These are phyloP conservation scores for Haplosporangium sp. DNA, from an alignment of 371 early-diverging fungal genomes.

Conservation along the genomic window DNA sequence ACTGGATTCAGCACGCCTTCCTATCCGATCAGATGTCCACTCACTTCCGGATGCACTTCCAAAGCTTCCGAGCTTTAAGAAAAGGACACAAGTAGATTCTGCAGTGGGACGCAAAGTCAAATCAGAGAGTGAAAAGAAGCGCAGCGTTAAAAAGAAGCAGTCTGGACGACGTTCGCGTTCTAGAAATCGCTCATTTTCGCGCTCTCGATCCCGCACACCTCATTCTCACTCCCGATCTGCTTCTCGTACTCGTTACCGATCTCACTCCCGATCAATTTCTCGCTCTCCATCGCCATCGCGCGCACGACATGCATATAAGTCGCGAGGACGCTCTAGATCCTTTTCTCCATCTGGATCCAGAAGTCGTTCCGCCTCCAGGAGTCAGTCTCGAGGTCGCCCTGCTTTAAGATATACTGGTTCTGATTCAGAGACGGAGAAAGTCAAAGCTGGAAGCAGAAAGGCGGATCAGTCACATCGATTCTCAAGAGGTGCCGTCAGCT, in stretches of 20 bases:
- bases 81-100: constrained; percentile 27
- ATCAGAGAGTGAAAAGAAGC: constrained; percentile 15
- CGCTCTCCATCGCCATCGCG: constrained; percentile 17
- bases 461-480: constrained; percentile 6
- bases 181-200: constrained; percentile 52
- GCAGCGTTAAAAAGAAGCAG: constrained; percentile 10
- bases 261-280: constrained; percentile 35
- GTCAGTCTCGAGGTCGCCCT: constrained; percentile 28
- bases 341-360: constrained; percentile 20
- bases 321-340: constrained; percentile 24
- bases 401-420: constrained; percentile 22
- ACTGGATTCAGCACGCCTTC: constrained; percentile 13
- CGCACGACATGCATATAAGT: constrained; percentile 5
- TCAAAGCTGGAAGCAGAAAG: constrained; percentile 18
- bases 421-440: constrained; percentile 27
- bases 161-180: constrained; percentile 24
- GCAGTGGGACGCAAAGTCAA: constrained; percentile 11
- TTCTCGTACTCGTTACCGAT: constrained; percentile 36
- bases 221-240: constrained; percentile 58
- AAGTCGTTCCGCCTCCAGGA: constrained; percentile 15
- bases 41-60: constrained; percentile 18
- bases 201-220: constrained; percentile 44
- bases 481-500: constrained; percentile 20
- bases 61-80: constrained; percentile 47
- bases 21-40: constrained; percentile 3